Conservation (phyloP, 169 alveolate genomes). For the Toxoplasma gondii region DNA sequence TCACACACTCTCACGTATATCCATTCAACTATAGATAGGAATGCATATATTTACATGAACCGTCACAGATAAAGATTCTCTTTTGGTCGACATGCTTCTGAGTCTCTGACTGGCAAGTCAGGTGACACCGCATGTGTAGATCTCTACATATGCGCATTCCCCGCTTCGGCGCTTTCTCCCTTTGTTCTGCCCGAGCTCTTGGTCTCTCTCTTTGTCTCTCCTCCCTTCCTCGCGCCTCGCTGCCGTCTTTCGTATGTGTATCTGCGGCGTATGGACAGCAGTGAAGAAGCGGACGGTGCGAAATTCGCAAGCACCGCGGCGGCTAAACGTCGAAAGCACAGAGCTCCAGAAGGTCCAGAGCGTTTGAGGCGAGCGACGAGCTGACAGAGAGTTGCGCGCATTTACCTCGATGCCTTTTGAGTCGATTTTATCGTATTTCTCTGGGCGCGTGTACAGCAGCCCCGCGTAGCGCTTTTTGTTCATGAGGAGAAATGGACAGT, state of each 20-base stretch:
- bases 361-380: neutral
- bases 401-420: slow-evolving; percentile 93
- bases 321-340: no score
- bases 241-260: neutral
- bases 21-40: neutral
- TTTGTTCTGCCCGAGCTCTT: neutral
- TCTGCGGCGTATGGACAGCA: neutral
- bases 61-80: neutral
- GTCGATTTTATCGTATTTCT: slow-evolving; percentile 96
- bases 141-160: neutral
- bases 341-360: no score
- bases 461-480: slow-evolving; percentile 99
- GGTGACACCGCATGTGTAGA: neutral
- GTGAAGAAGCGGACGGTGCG: neutral
- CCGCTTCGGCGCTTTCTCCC: neutral
- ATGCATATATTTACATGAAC: no score
- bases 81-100: neutral
- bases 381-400: neutral
- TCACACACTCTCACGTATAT: no score
- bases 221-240: neutral
- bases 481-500: slow-evolving; percentile 95
- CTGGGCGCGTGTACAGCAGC: slow-evolving; percentile 93
- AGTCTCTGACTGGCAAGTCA: neutral
- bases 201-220: neutral
- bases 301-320: no score